phyloP scores from a whole-genome alignment of 192 early-diverging fungal genomes.

The Spizellomyces punctatus region DNA sequence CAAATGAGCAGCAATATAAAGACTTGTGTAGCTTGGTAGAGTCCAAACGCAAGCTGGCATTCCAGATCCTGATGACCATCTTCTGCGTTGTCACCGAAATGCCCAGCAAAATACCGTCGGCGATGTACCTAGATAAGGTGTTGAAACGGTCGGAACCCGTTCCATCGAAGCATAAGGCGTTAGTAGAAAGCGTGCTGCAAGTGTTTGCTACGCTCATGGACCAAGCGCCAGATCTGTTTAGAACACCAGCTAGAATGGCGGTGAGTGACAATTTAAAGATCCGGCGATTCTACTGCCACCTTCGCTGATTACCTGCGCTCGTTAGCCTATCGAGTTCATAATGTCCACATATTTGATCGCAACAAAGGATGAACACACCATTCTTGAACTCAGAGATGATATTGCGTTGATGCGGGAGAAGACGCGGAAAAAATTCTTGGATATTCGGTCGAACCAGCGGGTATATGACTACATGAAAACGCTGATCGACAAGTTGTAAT shows the following conservation, averaged over 20 bases:
- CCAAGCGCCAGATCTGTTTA: constrained; percentile 2
- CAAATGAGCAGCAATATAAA: neutral
- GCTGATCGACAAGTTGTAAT: too few species aligned
- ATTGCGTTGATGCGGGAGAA: constrained; percentile 15
- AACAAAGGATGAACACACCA: neutral
- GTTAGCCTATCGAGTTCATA: constrained; percentile 27
- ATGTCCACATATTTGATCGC: constrained; percentile 23
- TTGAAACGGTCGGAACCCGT: neutral
- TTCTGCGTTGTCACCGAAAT: constrained; percentile 2
- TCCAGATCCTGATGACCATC: constrained; percentile 4
- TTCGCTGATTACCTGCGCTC: neutral
- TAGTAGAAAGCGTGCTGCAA: constrained; percentile 4
- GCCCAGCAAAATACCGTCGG: constrained; percentile 2
- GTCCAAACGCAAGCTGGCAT: constrained; percentile 7
- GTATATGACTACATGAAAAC: constrained; percentile 22
- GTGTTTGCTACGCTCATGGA: neutral
- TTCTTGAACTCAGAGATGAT: constrained; percentile 4
- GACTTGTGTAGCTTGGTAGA: constrained; percentile 2
- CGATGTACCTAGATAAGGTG: neutral
- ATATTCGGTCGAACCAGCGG: constrained; percentile 13
- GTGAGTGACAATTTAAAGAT: constrained; percentile 3
- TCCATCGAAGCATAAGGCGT: neutral
- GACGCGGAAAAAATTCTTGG: constrained; percentile 16
- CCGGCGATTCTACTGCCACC: neutral
- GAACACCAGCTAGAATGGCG: neutral